These are phyloP conservation scores for Tolypocladium nubicola DNA, from an alignment of 2,329 filamentous ascomycete species.

Conservation along the genomic window DNA sequence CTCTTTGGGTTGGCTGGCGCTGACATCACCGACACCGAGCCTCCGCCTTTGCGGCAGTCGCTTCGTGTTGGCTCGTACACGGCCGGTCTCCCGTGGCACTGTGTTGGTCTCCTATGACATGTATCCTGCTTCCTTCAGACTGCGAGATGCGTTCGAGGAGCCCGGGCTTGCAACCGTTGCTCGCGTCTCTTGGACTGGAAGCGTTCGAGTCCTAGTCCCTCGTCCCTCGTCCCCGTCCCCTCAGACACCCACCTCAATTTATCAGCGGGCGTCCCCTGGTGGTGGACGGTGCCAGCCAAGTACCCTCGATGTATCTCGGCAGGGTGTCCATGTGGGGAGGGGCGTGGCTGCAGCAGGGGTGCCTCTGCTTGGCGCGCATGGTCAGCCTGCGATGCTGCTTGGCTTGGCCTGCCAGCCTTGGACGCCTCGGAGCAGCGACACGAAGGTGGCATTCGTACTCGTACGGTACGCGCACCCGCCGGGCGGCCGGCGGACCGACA, in stretches of 20 bases:
- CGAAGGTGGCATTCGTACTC: not conserved
- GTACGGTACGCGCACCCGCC: not conserved
- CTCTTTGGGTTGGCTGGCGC: not conserved
- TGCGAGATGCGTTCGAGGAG: no score
- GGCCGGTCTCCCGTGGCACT: not conserved
- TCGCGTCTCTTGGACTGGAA: not conserved
- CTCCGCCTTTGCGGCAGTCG: not conserved
- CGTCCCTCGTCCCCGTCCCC: no score
- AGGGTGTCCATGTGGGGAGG: not conserved
- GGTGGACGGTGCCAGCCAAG: not conserved
- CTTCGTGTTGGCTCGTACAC: not conserved
- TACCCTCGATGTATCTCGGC: not conserved
- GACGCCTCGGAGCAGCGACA: not conserved
- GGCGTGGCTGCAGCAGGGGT: not conserved
- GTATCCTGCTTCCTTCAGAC: no score
- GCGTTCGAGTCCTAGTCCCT: not conserved
- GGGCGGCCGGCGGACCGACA: not conserved
- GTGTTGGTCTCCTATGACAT: not conserved
- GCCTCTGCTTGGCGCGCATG: not conserved
- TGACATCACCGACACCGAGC: not conserved
- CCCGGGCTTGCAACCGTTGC: not conserved
- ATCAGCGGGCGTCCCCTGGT: not conserved
- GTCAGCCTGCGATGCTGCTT: conserved; percentile 1
- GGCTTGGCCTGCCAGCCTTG: not conserved
- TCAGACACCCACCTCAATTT: not conserved